Evolutionary conservation across 768 basidiomycete genomes (phyloP).

Genomic region (Scleroderma citrinum): DNA sequence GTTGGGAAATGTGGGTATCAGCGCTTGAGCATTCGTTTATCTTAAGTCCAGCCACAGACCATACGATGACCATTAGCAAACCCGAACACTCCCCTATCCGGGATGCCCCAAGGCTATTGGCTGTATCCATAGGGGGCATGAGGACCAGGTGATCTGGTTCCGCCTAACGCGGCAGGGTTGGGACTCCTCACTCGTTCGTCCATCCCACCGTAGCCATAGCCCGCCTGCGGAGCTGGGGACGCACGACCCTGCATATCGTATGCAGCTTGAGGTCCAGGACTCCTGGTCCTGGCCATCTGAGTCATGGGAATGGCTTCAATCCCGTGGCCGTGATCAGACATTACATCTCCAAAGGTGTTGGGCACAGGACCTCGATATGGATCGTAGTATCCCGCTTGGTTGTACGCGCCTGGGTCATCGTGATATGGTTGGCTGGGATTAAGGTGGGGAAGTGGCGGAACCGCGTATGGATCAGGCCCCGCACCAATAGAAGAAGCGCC

Average conservation of each 20-base stretch:
- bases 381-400: conserved; percentile 56
- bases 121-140: conserved; percentile 40
- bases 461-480: conserved; percentile 67
- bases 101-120: conserved; percentile 15
- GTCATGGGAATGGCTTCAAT: conserved; percentile 77
- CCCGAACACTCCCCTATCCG: not conserved
- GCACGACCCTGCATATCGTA: conserved; percentile 33
- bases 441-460: conserved; percentile 75
- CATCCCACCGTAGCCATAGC: conserved; percentile 27
- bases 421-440: conserved; percentile 73
- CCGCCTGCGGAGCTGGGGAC: conserved; percentile 40
- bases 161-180: conserved; percentile 17
- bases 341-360: conserved; percentile 47
- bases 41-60: conserved; percentile 7
- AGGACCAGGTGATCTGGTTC: conserved; percentile 43
- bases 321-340: conserved; percentile 28
- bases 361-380: conserved; percentile 78
- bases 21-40: conserved; percentile 11
- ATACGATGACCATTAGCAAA: conserved; percentile 9
- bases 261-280: conserved; percentile 37
- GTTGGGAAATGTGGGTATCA: conserved; percentile 8
- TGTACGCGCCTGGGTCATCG: conserved; percentile 54
- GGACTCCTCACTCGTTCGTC: conserved; percentile 29
- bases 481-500: conserved; percentile 36
- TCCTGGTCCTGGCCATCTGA: conserved; percentile 41